Base-by-base conservation (phyloP, 306 rosid genomes). In the Albizia julibrissin region DNA sequence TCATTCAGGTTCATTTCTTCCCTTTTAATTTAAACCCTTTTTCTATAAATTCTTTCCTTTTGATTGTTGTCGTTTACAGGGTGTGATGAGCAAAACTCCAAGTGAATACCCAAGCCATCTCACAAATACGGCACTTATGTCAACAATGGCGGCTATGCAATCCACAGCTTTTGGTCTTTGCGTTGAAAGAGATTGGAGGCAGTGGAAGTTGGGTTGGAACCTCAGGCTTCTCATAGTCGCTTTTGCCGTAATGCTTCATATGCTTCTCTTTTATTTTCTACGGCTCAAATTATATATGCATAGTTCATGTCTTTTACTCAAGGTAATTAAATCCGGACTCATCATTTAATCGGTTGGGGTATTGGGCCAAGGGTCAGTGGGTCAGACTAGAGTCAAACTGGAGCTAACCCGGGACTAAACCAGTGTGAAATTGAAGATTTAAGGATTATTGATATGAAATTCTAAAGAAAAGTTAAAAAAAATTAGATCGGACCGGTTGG, bases 151-250 rank as follows among this genome's bases (percentile, higher is more conserved):
- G 2, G 68, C 68, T 8, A 27, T 61, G 12, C 68, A 61, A 26
- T 61, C 68, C 33, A 61, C 68, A 11, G 68, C 19, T 61, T 86
- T 86, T 58, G 91, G 94, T 1, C 80, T 90, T 1, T 86, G 80
- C 69, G 22, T 62, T 40, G 93, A 89, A 24, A 91, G 87, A 50
- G 92, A 91, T 33, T 88, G 85, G 92, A 87, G 31, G 15, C 88
- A 86, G 18, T 93, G 97, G 95, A 91, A 61, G 54, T 54, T 93
- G 42, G 91, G 92, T 49, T 91, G 91, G 93, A 82, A 88, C 40
- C 74, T 93, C 26, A 81, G 91, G 85, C 98, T 93, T 39, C 77
- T 93, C 27, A 71, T 86, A 0, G 94, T 83, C 6, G 82, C 86
- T 24, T 93, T 82, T 77, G 56, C 88, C 27, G 97, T 93, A 90